These are phyloP conservation scores for Coniochaeta sp. DNA, from an alignment of 2,329 filamentous ascomycete genomes.

Conservation along the genomic window DNA sequence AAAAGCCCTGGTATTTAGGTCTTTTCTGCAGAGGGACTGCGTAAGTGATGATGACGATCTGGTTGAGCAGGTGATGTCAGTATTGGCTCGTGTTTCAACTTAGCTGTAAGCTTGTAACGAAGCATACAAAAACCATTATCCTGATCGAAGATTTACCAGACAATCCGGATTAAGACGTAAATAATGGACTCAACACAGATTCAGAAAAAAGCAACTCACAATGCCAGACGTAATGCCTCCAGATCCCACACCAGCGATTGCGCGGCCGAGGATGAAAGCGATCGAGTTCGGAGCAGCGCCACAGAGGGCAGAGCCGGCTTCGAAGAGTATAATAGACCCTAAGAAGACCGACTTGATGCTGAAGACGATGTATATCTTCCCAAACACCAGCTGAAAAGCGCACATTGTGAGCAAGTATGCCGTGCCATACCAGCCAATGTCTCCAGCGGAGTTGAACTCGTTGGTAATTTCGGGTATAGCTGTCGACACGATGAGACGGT, in stretches of 20 bases:
- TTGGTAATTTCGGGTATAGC: conserved; percentile 31
- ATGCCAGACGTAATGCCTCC: conserved; percentile 26
- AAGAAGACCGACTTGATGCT: conserved; percentile 24
- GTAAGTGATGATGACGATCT: conserved; percentile 23
- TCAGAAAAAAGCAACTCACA: not conserved
- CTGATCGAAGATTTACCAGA: too few species aligned
- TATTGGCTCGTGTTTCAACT: too few species aligned
- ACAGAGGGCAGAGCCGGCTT: conserved; percentile 30
- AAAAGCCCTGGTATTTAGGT: conserved; percentile 25
- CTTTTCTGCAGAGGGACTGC: conserved; percentile 24
- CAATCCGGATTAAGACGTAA: too few species aligned
- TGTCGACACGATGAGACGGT: conserved; percentile 28
- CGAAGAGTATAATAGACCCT: conserved; percentile 25
- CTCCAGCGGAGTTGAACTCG: conserved; percentile 26
- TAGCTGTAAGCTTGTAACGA: too few species aligned
- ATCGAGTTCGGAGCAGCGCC: conserved; percentile 29
- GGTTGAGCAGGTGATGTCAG: not conserved
- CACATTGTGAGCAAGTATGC: conserved; percentile 27
- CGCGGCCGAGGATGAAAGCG: conserved; percentile 32
- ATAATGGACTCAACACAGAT: too few species aligned
- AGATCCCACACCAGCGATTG: conserved; percentile 29
- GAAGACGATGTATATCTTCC: conserved; percentile 31
- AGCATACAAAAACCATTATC: too few species aligned
- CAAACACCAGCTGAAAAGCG: conserved; percentile 30
- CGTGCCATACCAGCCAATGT: conserved; percentile 30